Evolutionary conservation across 1,284 basidiomycete genomes (phyloP), one percentile per base, ranked within the genome.

Genomic region (Leccinum pachyderme): DNA sequence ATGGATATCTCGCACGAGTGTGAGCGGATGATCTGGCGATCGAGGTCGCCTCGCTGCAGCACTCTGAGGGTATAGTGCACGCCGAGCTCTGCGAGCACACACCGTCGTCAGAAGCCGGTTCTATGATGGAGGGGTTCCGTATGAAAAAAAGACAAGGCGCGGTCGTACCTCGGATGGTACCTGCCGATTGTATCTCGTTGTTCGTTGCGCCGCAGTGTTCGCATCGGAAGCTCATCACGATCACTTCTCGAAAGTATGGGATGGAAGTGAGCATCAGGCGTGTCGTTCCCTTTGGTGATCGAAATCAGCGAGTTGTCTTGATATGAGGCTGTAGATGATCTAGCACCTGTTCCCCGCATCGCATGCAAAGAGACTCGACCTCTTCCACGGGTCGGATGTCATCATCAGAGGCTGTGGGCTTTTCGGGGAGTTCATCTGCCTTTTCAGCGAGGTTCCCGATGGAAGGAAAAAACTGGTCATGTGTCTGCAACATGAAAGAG

Each of bases 211-310:
- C 95, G 66, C 97, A 99, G 70, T 95, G 87, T 53, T 96, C 91
- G 72, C 97, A 99, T 56, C 84, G 82, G 78, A 99, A 99, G 44
- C 93, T 95, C 83, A 95, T 94, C 56, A 99, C 85, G 64, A 99
- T 91, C 54, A 99, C 89, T 73, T 99, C 93, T 55, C 86, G 82
- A 77, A 99, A 99, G 77, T 91, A 99, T 0, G 97, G 97, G 56
- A 99, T 99, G 18, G 89, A 88, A 2, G 96, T 99, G 54, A 99
- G 80, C 61, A 99, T 83, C 68, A 99, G 76, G 48, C 95, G 80
- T 1, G 97, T 99, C n/a, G 79, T 78, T 32, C 97, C 97, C 89
- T 97, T 63, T 1, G 27, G 29, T 52, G 73, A 71, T 73, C 55
- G 55, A 48, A 22, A 51, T 55, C 49, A 47, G 35, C 29, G n/a